Percentiles rank a stretch among this genome's conserved stretches.
Conservation (phyloP, 805 yeast species). For the Starmera amethionina region DNA sequence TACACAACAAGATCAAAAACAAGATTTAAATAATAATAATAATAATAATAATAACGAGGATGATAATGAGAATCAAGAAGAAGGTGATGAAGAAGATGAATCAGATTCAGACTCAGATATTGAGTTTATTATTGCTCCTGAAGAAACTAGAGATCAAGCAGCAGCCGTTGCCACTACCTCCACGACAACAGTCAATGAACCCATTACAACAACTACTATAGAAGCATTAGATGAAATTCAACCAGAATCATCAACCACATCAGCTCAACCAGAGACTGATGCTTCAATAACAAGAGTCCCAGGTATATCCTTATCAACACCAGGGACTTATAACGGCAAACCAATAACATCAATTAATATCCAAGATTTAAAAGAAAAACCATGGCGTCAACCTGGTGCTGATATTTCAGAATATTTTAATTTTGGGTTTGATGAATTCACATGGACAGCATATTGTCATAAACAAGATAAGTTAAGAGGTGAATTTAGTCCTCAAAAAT, state of each 20-base stretch:
- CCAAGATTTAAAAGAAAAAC: conserved; percentile 81
- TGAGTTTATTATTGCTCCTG: conserved; percentile 68
- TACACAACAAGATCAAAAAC: conserved; percentile 10
- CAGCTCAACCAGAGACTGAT: conserved; percentile 21
- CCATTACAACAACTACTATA: conserved; percentile 20
- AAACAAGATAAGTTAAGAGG: conserved; percentile 77
- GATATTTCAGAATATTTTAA: conserved; percentile 92
- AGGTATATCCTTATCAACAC: conserved; percentile 57
- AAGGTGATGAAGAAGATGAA: conserved; percentile 39
- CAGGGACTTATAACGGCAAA: conserved; percentile 68
- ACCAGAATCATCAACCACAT: conserved; percentile 7
- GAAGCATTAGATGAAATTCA: conserved; percentile 25
- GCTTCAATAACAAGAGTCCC: conserved; percentile 27
- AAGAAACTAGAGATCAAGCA: conserved; percentile 14
- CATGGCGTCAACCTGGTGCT: conserved; percentile 98
- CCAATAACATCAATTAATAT: conserved; percentile 76
- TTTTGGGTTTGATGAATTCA: conserved; percentile 91
- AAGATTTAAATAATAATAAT: conserved; percentile 10
- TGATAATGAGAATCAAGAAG: conserved; percentile 33
- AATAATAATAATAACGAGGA: conserved; percentile 19
- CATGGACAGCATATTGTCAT: conserved; percentile 89
- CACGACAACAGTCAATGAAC: conserved; percentile 11
- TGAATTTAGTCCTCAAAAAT: conserved; percentile 74
- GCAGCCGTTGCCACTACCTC: conserved; percentile 12
- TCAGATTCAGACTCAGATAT: conserved; percentile 54